phyloP scores from a whole-genome alignment of 352 stramenopile genomes.

The Globisporangium nagaii region DNA sequence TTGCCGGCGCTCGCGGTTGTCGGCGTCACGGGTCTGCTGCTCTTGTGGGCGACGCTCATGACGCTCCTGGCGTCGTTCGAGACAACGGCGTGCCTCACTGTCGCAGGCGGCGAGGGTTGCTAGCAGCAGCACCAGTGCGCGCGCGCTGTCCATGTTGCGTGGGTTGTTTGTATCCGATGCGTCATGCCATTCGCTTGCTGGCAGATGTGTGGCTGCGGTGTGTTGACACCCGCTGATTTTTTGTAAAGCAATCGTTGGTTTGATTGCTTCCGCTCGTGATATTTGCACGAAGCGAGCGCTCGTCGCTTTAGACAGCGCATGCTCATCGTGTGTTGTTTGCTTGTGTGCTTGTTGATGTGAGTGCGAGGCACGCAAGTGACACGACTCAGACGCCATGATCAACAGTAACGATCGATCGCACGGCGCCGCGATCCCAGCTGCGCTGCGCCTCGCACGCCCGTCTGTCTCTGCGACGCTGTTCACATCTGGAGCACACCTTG shows the following conservation, averaged over 20 bases:
- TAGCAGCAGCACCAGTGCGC: too few relatives aligned
- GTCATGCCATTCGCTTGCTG: too few relatives aligned
- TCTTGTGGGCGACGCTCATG: constrained; percentile 53
- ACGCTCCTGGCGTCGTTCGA: constrained; percentile 42
- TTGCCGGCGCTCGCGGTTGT: constrained; percentile 22
- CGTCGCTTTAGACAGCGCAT: too few relatives aligned
- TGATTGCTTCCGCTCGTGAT: too few relatives aligned
- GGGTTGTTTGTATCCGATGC: too few relatives aligned
- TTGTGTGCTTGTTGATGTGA: background rate
- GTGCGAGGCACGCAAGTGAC: background rate
- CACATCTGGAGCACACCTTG: background rate
- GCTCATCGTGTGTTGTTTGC: background rate
- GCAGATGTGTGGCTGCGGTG: too few relatives aligned
- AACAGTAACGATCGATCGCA: background rate
- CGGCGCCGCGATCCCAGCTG: background rate
- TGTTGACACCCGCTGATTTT: too few relatives aligned
- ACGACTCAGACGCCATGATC: too few relatives aligned
- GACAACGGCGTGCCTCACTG: constrained; percentile 53
- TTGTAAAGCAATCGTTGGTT: too few relatives aligned
- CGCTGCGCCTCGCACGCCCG: background rate
- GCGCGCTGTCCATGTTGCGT: too few relatives aligned
- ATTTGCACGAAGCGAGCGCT: too few relatives aligned
- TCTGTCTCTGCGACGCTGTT: background rate
- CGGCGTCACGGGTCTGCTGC: constrained; percentile 25
- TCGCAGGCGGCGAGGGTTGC: constrained; percentile 57